Conservation (phyloP, 192 early-diverging fungal species). For the Umbelopsis vinacea region DNA sequence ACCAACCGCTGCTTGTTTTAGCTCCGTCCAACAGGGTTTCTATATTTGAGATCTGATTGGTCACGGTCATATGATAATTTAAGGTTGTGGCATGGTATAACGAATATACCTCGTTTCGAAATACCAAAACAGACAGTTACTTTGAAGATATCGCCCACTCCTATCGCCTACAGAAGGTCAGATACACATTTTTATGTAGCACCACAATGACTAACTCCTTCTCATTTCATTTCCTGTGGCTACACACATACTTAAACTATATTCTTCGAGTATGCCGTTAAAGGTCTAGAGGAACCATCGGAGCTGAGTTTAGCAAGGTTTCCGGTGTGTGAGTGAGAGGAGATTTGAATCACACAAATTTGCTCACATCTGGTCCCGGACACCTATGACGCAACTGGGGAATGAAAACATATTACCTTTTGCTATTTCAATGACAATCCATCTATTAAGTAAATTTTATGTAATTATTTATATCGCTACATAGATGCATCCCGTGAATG, state of each 20-base stretch:
- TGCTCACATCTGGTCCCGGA: slow-evolving; percentile 4
- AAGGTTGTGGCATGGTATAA: slow-evolving; percentile 8
- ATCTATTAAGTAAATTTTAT: too few relatives aligned
- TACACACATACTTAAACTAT: not conserved
- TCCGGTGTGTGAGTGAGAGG: slow-evolving; percentile 1
- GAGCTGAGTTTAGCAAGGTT: not conserved
- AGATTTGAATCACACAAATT: slow-evolving; percentile 1
- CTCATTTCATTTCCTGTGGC: too few relatives aligned
- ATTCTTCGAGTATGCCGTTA: not conserved
- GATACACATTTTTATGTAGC: too few relatives aligned
- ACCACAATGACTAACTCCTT: too few relatives aligned
- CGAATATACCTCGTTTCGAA: not conserved
- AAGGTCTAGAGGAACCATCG: not conserved
- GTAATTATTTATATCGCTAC: too few relatives aligned
- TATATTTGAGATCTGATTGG: slow-evolving; percentile 17
- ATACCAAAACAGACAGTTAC: not conserved
- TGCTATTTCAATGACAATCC: not conserved
- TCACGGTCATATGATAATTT: slow-evolving; percentile 10
- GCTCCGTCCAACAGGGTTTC: too few relatives aligned
- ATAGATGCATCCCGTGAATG: too few relatives aligned
- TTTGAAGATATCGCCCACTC: not conserved
- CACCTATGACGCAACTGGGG: slow-evolving; percentile 13
- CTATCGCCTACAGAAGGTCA: too few relatives aligned
- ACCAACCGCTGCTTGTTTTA: too few relatives aligned
- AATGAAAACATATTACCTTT: not conserved